Base-by-base conservation (phyloP, 805 yeast species). In the Kodamaea nitidulidarum region DNA sequence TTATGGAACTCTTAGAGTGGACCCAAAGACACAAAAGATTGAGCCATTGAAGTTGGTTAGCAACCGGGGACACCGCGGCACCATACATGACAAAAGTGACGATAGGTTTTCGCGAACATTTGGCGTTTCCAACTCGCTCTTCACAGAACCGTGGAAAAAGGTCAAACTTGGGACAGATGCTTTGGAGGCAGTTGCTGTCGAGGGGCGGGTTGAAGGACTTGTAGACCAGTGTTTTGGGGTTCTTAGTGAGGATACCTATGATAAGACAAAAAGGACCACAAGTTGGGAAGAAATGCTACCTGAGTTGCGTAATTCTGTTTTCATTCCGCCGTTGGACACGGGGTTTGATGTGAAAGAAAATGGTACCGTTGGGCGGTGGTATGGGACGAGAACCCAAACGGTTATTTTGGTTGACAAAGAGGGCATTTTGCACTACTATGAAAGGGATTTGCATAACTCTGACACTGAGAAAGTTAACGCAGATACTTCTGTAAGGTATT, bases 381-480 rank as follows among this genome's bases (percentile, higher is more conserved):
- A 88, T 54, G 96, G 96, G 0, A 88, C 97, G 0, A 64, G 96
- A 39, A 85, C 96, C 0, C 96, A 88, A 56, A 87, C 95, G 0
- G 74, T 88, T 2, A 69, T 88, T 3, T 49, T 86, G 15, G 69
- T 84, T 7, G 78, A 76, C 51, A 71, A 67, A 42, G 52, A 28
- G 70, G 85, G 50, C 41, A 61, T 26, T 9, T 60, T 84, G 15
- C 72, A 73, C 35, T 85, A 84, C 56, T 63, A 74, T 10, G 96
- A 88, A 54, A 65, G 69, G 35, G 75, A 76, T 27, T 18, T 36
- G 15, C 39, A 36, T 20, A 28, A 21, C 15, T 36, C 33, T 7
- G 39, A 36, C 17, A 15, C 33, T 12, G 33, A 18, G 5, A 21
- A 27, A 17, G 32, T 36, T 11, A 36, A 36, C 15, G 17, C 28